Evolutionary conservation across 257 asterid species (phyloP), one percentile per base, ranked within the genome.

Genomic region (Solanum sejunctum): DNA sequence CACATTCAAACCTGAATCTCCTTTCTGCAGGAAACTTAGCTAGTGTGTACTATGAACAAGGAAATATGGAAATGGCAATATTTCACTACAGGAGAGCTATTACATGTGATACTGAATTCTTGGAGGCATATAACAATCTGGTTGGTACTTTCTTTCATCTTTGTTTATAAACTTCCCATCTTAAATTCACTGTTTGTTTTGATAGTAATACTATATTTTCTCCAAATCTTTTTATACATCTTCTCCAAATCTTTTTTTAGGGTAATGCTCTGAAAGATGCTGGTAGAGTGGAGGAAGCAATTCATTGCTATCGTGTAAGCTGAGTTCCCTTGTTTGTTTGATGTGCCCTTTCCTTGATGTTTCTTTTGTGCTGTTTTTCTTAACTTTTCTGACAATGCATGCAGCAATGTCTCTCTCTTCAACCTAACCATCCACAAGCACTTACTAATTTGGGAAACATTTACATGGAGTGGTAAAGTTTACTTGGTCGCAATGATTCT

Each of bases 201-300:
- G 1, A 17, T 78, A 7, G 13, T 52, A 52, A 69, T 84, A 80
- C 84, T 23, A 63, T 79, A 13, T 69, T 43, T 28, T 55, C n/a
- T 64, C 83, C 72, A 58, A 82, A 12, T 43, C 54, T 67, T 69
- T 85, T 85, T 78, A 66, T 23, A 63, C 70, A 13, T 73, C 39
- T 28, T 55, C n/a, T 64, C 79, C 72, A 58, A 82, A 12, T 43
- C 54, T 67, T 72, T 85, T 85, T 78, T 57, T 87, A 97, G 99
- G 99, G 99, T 49, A 97, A 94, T 91, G 99, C 98, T 82, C 89
- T 97, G 87, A 97, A 97, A 93, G 99, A 97, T 91, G 94, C 99
- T 84, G 94, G 96, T 72, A 90, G 98, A 92, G 94, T 95, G 71
- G 99, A 97, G 72, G 99, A 97, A 89, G 98, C 99, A 84, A 95